These are phyloP conservation scores for Ogataea henricii DNA, from an alignment of 805 yeast species.

Conservation along the genomic window DNA sequence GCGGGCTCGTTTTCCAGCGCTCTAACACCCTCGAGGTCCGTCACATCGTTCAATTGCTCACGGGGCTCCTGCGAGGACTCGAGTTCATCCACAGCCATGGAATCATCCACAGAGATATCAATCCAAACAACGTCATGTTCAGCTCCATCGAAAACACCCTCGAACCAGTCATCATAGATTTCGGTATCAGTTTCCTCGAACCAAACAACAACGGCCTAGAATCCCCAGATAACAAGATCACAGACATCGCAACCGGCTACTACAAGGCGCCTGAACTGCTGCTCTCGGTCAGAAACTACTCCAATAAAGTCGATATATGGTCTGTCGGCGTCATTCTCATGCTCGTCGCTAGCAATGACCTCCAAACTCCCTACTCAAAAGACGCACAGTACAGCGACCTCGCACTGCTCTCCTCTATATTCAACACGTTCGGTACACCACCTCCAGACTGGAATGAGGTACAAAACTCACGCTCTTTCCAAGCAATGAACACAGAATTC, in stretches of 20 bases:
- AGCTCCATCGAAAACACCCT: constrained; percentile 22
- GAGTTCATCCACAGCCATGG: constrained; percentile 68
- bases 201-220: constrained; percentile 73
- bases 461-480: constrained; percentile 38
- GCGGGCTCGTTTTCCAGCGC: constrained; percentile 10
- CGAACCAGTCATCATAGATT: constrained; percentile 42
- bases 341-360: constrained; percentile 45
- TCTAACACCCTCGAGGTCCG: constrained; percentile 19
- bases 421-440: constrained; percentile 67
- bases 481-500: constrained; percentile 34
- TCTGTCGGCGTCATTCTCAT: constrained; percentile 63
- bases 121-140: constrained; percentile 63
- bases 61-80: constrained; percentile 47
- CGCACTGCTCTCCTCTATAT: constrained; percentile 54
- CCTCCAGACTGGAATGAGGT: constrained; percentile 47
- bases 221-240: constrained; percentile 41
- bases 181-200: constrained; percentile 41
- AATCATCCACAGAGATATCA: constrained; percentile 70
- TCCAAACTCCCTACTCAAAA: constrained; percentile 39
- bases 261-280: constrained; percentile 78
- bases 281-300: constrained; percentile 58
- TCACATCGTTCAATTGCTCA: constrained; percentile 35
- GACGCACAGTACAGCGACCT: constrained; percentile 56
- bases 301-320: constrained; percentile 69
- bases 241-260: constrained; percentile 66